A percentile compares a stretch with the other conserved stretches of the same genome.
Conservation (phyloP, 306 rosid genomes). For the Purshia tridentata region DNA sequence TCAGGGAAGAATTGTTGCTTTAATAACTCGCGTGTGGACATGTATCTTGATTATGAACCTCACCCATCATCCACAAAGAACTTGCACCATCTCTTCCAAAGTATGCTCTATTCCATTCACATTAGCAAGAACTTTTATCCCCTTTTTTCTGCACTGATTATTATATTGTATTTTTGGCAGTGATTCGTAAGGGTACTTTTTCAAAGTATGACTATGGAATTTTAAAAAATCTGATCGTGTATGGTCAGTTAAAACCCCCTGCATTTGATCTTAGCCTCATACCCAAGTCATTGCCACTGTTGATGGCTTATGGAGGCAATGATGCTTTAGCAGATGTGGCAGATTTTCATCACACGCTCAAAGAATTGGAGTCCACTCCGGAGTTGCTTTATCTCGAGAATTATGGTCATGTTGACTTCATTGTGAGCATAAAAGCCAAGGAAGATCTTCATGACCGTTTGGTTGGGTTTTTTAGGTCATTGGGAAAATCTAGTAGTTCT, state of each 20-base stretch:
- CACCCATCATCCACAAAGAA: conserved; percentile 90
- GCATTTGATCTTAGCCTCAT: conserved; percentile 64
- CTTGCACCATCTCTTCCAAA: conserved; percentile 85
- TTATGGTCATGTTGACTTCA: conserved; percentile 86
- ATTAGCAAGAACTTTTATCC: conserved; percentile 1
- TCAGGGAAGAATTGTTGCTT: conserved; percentile 92
- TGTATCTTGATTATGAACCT: conserved; percentile 77
- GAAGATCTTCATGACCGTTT: conserved; percentile 73
- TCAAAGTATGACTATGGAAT: conserved; percentile 81
- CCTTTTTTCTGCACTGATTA: conserved; percentile 11
- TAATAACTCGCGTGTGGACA: conserved; percentile 76
- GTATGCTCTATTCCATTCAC: conserved; percentile 49
- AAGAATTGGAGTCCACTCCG: conserved; percentile 62
- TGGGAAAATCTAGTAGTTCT: conserved; percentile 34
- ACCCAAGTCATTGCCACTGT: conserved; percentile 78
- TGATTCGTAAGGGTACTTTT: conserved; percentile 85
- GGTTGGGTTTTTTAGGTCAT: conserved; percentile 49
- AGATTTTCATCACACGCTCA: conserved; percentile 62
- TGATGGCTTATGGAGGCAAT: conserved; percentile 91
- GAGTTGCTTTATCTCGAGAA: conserved; percentile 77
- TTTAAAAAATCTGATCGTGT: conserved; percentile 58
- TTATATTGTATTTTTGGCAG: conserved; percentile 39
- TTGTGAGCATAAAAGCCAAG: conserved; percentile 64
- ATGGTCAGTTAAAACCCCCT: conserved; percentile 74
- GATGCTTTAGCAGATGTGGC: conserved; percentile 71